Evolutionary conservation across 805 yeast species (phyloP).

Genomic region (Schwanniomyces polymorphus): DNA sequence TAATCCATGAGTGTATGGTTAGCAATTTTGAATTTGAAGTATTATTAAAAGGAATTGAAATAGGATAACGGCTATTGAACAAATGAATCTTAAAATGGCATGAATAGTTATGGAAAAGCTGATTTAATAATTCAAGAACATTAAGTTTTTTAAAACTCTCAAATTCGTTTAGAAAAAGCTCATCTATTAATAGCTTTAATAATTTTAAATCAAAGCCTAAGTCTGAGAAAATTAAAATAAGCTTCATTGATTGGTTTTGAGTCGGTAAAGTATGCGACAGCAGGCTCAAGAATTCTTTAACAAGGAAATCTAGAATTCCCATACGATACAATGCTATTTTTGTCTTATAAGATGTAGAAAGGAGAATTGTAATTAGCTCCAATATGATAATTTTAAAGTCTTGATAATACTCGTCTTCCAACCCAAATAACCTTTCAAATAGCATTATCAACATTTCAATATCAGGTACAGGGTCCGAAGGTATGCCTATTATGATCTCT

Average conservation of each 20-base stretch:
- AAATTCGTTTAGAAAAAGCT: slow-evolving; percentile 12
- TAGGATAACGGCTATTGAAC: slow-evolving; percentile 18
- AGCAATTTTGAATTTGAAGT: slow-evolving; percentile 21
- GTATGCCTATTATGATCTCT: slow-evolving; percentile 16
- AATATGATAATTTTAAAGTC: slow-evolving; percentile 29
- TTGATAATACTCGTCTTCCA: slow-evolving; percentile 23
- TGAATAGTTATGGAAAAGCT: slow-evolving; percentile 19
- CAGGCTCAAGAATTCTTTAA: slow-evolving; percentile 13
- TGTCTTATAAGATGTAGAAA: slow-evolving; percentile 22
- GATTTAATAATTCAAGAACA: slow-evolving; percentile 21
- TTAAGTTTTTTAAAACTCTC: slow-evolving; percentile 10
- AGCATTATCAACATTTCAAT: slow-evolving; percentile 6
- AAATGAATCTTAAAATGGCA: slow-evolving; percentile 28
- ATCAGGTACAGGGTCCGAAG: slow-evolving; percentile 6
- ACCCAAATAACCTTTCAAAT: slow-evolving; percentile 11
- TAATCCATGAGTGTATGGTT: slow-evolving; percentile 43
- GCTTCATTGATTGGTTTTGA: slow-evolving; percentile 17
- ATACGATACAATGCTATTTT: slow-evolving; percentile 20
- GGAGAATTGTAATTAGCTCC: slow-evolving; percentile 22
- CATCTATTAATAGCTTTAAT: slow-evolving; percentile 18
- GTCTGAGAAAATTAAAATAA: slow-evolving; percentile 28
- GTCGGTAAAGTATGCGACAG: slow-evolving; percentile 11
- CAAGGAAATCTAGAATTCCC: slow-evolving; percentile 17
- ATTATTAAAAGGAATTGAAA: slow-evolving; percentile 21
- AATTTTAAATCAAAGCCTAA: slow-evolving; percentile 30